Evolutionary conservation across 805 yeast genomes (phyloP).

Genomic region (Saccharomycopsis guyanensis): DNA sequence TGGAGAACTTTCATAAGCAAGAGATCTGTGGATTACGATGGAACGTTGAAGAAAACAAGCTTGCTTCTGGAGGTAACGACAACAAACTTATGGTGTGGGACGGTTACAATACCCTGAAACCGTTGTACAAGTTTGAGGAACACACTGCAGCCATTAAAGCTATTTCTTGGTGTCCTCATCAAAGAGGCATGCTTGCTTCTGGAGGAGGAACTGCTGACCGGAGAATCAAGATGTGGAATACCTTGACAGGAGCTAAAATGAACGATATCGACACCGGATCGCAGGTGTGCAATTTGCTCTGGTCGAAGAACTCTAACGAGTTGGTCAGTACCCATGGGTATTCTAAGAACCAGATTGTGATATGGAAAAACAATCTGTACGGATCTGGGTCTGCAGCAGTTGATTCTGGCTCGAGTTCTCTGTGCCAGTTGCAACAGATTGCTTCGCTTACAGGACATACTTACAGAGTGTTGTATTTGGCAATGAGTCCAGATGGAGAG

Average conservation of each 20-base stretch:
- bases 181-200: slow-evolving; percentile 83
- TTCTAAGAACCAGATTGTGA: slow-evolving; percentile 78
- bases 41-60: slow-evolving; percentile 84
- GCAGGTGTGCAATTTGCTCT: slow-evolving; percentile 87
- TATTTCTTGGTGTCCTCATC: slow-evolving; percentile 96
- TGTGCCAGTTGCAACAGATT: slow-evolving; percentile 60
- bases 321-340: slow-evolving; percentile 93
- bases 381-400: background rate
- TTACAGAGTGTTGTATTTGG: slow-evolving; percentile 79
- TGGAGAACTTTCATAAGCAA: slow-evolving; percentile 68
- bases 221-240: slow-evolving; percentile 86
- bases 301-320: slow-evolving; percentile 92
- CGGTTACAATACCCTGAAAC: slow-evolving; percentile 53
- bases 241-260: slow-evolving; percentile 63
- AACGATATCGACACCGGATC: slow-evolving; percentile 91
- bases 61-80: slow-evolving; percentile 96
- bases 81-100: slow-evolving; percentile 85
- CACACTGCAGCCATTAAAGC: slow-evolving; percentile 97
- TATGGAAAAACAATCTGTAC: slow-evolving; percentile 82
- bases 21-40: slow-evolving; percentile 96
- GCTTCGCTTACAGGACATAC: slow-evolving; percentile 94
- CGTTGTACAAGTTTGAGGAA: slow-evolving; percentile 66
- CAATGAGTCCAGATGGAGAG: slow-evolving; percentile 92
- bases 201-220: slow-evolving; percentile 98
- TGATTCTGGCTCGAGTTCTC: background rate